Evolutionary conservation across 768 basidiomycete species (phyloP).

Genomic region (Boletus tylopilopsis): DNA sequence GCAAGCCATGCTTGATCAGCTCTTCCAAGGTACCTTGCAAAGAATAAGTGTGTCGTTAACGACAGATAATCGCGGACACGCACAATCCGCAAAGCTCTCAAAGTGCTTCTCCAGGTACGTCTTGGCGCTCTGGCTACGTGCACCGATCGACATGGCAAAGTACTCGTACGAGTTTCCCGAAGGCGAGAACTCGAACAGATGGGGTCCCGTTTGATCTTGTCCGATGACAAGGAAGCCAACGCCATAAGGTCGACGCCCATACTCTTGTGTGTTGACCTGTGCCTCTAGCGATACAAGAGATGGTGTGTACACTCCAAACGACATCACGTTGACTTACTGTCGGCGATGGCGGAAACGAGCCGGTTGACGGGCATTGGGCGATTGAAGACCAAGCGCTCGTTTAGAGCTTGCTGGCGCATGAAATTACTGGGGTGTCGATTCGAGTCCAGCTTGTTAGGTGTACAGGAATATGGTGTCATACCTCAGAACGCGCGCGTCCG

Average conservation of each 20-base stretch:
- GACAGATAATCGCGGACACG: slow-evolving; percentile 26
- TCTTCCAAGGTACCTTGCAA: slow-evolving; percentile 74
- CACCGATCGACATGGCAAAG: slow-evolving; percentile 97
- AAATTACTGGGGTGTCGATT: slow-evolving; percentile 69
- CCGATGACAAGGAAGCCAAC: slow-evolving; percentile 98
- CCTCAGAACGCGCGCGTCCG: slow-evolving; percentile 97
- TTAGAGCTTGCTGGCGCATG: slow-evolving; percentile 99
- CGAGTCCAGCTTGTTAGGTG: not conserved
- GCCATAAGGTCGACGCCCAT: slow-evolving; percentile 95
- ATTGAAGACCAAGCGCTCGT: slow-evolving; percentile 91
- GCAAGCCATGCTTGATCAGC: slow-evolving; percentile 88
- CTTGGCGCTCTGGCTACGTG: slow-evolving; percentile 96
- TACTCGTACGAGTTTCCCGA: slow-evolving; percentile 98
- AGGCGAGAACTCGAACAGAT: slow-evolving; percentile 97
- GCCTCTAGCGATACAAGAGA: slow-evolving; percentile 58
- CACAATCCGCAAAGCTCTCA: slow-evolving; percentile 82
- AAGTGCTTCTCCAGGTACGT: slow-evolving; percentile 97
- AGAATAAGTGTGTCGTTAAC: not conserved
- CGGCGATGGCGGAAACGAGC: slow-evolving; percentile 89
- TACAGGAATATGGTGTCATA: slow-evolving; percentile 25
- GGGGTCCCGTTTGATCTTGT: slow-evolving; percentile 93
- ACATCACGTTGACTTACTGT: slow-evolving; percentile 59
- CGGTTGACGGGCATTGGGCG: slow-evolving; percentile 92
- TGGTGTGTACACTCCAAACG: not conserved
- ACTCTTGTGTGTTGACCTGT: slow-evolving; percentile 98